These are phyloP conservation scores for Tylopilus intermedius DNA, from an alignment of 768 basidiomycete species.

Conservation along the genomic window DNA sequence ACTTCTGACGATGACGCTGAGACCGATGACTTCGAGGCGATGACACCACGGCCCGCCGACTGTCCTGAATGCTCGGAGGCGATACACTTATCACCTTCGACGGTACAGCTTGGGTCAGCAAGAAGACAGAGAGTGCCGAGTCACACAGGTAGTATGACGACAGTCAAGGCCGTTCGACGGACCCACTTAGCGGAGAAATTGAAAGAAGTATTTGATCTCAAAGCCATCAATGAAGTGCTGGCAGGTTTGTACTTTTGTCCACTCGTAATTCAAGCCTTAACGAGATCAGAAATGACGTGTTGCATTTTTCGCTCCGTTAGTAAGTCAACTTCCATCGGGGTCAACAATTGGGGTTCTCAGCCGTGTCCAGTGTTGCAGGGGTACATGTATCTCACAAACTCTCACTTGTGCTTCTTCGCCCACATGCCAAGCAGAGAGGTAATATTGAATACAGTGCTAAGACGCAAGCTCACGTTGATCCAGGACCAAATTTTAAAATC, in stretches of 20 bases:
- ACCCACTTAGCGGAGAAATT: constrained; percentile 81
- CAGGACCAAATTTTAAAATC: constrained; percentile 93
- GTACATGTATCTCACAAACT: constrained; percentile 93
- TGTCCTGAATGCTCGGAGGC: constrained; percentile 11
- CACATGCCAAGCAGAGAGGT: constrained; percentile 91
- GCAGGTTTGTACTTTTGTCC: constrained; percentile 49
- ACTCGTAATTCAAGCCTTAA: constrained; percentile 1
- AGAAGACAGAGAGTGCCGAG: constrained; percentile 25
- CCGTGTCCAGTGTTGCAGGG: constrained; percentile 76
- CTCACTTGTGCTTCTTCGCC: constrained; percentile 94
- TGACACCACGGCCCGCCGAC: constrained; percentile 38
- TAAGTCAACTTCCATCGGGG: constrained; percentile 40
- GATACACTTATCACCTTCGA: constrained; percentile 1
- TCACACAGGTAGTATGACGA: constrained; percentile 63
- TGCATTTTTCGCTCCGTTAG: constrained; percentile 87
- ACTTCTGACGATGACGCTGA: constrained; percentile 47
- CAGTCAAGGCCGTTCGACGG: constrained; percentile 64
- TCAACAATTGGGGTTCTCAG: neutral
- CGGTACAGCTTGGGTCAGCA: constrained; percentile 16
- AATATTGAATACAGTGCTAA: constrained; percentile 9
- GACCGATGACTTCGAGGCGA: constrained; percentile 54
- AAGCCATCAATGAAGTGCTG: constrained; percentile 78
- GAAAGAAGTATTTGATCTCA: constrained; percentile 79
- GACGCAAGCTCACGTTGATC: constrained; percentile 12
- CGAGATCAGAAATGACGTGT: constrained; percentile 75